Base-by-base conservation (phyloP, 2,329 filamentous ascomycete species). In the Coniochaeta pulveracea region DNA sequence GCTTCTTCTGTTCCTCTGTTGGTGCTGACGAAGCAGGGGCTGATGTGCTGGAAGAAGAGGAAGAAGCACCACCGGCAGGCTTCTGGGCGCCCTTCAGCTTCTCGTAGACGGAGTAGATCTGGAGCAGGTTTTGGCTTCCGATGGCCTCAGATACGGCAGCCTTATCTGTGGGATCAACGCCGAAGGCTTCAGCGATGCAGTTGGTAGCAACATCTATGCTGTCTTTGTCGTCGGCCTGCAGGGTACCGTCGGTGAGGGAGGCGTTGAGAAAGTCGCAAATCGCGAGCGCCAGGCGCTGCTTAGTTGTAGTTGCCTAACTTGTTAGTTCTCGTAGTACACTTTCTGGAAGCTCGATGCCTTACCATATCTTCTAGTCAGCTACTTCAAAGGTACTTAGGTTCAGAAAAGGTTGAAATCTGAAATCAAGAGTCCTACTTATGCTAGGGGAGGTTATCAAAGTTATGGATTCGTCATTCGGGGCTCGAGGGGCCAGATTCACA, bases 91-190 rank as follows among this genome's bases (percentile, higher is more conserved):
- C 71, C 64, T 88, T 88, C 43, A 95, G 73, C 62, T 93, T 94
- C 64, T 98, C 91, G 62, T 95, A 96, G 43, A 95, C 86, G 52
- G 77, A 77, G 69, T 93, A 98, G 63, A 98, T 93, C 57, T 80
- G 79, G 40, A 86, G 70, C 40, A 98, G 79, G 55, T 80, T 88
- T 65, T 96, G 86, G 43, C 78, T 73, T 50, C 86, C 88, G 44
- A 93, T 67, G 45, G 88, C 85, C 45, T 83, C 74, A 44, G 75
- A 64, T 47, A 89, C 66, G 47, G 85, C 79, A 35, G 71, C 64
- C 49, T 76, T 67, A 60, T 93, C 79, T 41, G 69, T 63, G n/a
- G 85, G 74, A 60, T 96, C 86, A 50, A 98, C 82, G 59, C 93
- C 85, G 75, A 96, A 98, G 46, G 82, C 81, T 56, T 96, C 89